phyloP scores from a whole-genome alignment of 148 eudicot species.

The Nepenthes mirabilis region DNA sequence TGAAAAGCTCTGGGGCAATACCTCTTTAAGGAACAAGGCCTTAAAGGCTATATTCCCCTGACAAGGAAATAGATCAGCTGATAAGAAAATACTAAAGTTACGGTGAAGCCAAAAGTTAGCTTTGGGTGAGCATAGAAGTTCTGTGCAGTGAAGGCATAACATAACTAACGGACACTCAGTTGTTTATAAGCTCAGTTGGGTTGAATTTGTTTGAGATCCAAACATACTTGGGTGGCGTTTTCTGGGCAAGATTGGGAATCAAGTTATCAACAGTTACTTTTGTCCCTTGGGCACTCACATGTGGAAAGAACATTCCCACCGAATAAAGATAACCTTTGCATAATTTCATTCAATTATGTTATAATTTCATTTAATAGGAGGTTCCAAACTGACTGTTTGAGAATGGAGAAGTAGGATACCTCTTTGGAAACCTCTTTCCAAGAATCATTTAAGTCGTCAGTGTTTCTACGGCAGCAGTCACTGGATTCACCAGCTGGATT shows the following conservation, averaged over 20 bases:
- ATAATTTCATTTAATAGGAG: not conserved
- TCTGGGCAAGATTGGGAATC: too few species aligned
- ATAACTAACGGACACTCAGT: too few species aligned
- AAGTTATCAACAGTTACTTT: too few species aligned
- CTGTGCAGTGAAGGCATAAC: too few species aligned
- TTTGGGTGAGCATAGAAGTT: too few species aligned
- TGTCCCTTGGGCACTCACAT: too few species aligned
- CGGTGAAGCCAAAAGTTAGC: not conserved
- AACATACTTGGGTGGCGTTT: too few species aligned
- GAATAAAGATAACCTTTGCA: too few species aligned
- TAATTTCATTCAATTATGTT: not conserved
- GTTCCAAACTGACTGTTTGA: not conserved
- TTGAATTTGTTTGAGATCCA: too few species aligned
- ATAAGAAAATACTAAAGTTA: not conserved
- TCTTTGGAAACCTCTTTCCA: slow-evolving; percentile 97
- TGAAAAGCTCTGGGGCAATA: slow-evolving; percentile 87
- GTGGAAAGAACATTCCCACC: too few species aligned
- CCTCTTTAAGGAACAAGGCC: slow-evolving; percentile 68
- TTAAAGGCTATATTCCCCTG: slow-evolving; percentile 88
- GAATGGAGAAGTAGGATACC: slow-evolving; percentile 26
- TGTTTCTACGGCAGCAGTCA: slow-evolving; percentile 45
- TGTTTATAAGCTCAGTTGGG: too few species aligned
- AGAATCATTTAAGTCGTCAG: slow-evolving; percentile 36
- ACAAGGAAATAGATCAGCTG: not conserved
- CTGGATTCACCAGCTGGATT: slow-evolving; percentile 30